phyloP scores from a whole-genome alignment of 2,329 filamentous ascomycete genomes.

The Calonectria honghensis region DNA sequence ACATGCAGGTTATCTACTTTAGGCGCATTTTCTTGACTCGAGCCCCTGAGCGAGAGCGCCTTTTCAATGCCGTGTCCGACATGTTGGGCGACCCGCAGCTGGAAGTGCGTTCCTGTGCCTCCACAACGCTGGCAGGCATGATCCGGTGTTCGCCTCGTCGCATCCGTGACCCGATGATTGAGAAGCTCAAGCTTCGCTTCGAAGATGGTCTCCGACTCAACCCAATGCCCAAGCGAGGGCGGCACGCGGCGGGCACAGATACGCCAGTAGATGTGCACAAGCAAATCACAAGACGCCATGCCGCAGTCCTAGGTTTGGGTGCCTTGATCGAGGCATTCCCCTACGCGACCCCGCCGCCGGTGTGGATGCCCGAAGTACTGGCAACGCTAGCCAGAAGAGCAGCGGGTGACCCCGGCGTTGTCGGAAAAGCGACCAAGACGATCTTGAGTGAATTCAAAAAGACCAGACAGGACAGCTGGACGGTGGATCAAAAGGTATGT shows the following conservation, averaged over 20 bases:
- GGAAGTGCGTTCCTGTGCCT: constrained; percentile 95
- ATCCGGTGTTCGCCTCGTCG: constrained; percentile 92
- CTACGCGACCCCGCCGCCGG: constrained; percentile 92
- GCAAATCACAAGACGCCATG: constrained; percentile 88
- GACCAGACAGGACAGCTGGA: constrained; percentile 99
- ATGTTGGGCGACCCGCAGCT: constrained; percentile 96
- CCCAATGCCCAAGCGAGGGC: constrained; percentile 86
- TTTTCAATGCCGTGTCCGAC: constrained; percentile 94
- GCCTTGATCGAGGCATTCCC: constrained; percentile 96
- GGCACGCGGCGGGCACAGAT: constrained; percentile 77
- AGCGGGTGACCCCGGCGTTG: constrained; percentile 90
- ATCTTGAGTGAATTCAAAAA: constrained; percentile 99
- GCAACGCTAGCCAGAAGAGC: constrained; percentile 89
- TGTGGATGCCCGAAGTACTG: constrained; percentile 95
- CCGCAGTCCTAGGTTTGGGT: constrained; percentile 92
- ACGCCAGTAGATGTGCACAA: constrained; percentile 83
- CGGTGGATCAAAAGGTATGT: constrained; percentile 95
- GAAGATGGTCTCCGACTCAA: constrained; percentile 86
- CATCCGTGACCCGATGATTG: constrained; percentile 86
- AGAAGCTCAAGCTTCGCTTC: constrained; percentile 85
- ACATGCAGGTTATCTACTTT: constrained; percentile 99
- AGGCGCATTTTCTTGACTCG: constrained; percentile 92
- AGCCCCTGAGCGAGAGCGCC: constrained; percentile 81
- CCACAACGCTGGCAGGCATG: constrained; percentile 96
- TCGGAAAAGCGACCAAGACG: constrained; percentile 95